Evolutionary conservation across 2,329 filamentous ascomycete species (phyloP), one percentile per base, ranked within the genome.

Genomic region (Trichoderma atroviride): DNA sequence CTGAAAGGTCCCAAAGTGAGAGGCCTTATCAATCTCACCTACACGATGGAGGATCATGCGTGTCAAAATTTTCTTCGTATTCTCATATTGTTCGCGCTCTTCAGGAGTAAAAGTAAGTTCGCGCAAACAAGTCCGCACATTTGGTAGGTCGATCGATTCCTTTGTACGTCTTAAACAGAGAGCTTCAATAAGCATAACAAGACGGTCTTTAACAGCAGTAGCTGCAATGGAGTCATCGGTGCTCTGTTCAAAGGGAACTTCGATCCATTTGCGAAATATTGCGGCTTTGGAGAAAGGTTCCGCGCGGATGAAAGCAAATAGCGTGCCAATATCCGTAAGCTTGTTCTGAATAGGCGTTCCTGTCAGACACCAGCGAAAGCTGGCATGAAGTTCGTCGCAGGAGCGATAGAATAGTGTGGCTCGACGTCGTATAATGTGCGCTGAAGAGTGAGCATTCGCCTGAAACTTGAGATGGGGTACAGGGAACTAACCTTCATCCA

Each of bases 341-440:
- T 76, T 77, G 71, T 88, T 88, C 69, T 88, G 86, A 29, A 88
- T 83, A 0, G 85, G 86, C 0, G 85, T 87, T 0, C 84, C 85
- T 0, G 83, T 84, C 0, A 87, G 77, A 70, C 84, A 86, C 85
- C 86, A 88, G 10, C 86, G 79, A 0, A 79, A 82, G 2, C 78
- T 76, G 0, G 85, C 81, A 1, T 73, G 68, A 0, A 88, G 76
- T 0, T 79, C 76, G 27, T 75, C 72, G 4, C 83, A 83, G 0
- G 83, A 79, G 1, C 78, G 78, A 70, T 84, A 79, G 11, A 84
- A 79, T 0, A 77, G 78, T 0, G 84, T 87, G 5, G 81, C 76
- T 22, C 78, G 79, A 2, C 82, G 82, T n/a, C 85, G 82, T 29
- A 88, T 86, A 3, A 79, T 79, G 71, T 87, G 84, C 16, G 84